These are phyloP conservation scores for Geotrichum australiense DNA, from an alignment of 1,139 yeast genomes.

Conservation along the genomic window DNA sequence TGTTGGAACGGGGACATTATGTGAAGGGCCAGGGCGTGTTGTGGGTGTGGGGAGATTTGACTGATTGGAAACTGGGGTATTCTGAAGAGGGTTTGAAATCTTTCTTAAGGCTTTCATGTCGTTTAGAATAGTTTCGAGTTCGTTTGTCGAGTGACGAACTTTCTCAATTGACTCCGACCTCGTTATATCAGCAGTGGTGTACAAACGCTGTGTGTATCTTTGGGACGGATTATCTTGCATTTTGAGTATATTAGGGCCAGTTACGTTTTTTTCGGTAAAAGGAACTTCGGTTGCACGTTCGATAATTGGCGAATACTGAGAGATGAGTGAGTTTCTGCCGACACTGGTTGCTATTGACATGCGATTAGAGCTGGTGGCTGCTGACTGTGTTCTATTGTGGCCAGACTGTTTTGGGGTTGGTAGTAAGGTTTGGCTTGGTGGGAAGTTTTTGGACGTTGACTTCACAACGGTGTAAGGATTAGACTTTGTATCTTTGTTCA, in stretches of 20 bases:
- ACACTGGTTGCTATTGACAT: constrained; percentile 17
- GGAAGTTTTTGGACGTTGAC: background rate
- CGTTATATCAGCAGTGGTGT: background rate
- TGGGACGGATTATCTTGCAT: too few relatives aligned
- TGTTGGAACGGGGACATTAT: constrained; percentile 7
- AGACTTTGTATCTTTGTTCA: background rate
- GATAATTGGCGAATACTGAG: constrained; percentile 21
- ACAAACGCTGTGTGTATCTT: background rate
- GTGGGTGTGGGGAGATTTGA: constrained; percentile 6
- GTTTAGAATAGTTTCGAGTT: constrained; percentile 23
- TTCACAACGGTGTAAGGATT: background rate
- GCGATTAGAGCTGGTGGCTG: constrained; percentile 3
- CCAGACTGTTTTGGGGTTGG: background rate
- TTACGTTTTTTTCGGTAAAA: background rate
- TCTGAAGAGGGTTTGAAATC: constrained; percentile 16
- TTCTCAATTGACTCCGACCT: constrained; percentile 18
- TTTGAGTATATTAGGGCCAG: constrained; percentile 4
- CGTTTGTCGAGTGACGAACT: constrained; percentile 24
- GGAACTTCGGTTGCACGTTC: constrained; percentile 18
- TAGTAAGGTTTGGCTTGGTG: background rate
- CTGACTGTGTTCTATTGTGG: constrained; percentile 5
- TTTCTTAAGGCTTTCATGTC: constrained; percentile 24
- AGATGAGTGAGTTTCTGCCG: constrained; percentile 17
- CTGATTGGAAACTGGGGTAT: background rate
- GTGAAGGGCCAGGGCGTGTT: constrained; percentile 13